Evolutionary conservation across 257 asterid species (phyloP), one percentile per base, ranked within the genome.

Genomic region (Linaria vulgaris): DNA sequence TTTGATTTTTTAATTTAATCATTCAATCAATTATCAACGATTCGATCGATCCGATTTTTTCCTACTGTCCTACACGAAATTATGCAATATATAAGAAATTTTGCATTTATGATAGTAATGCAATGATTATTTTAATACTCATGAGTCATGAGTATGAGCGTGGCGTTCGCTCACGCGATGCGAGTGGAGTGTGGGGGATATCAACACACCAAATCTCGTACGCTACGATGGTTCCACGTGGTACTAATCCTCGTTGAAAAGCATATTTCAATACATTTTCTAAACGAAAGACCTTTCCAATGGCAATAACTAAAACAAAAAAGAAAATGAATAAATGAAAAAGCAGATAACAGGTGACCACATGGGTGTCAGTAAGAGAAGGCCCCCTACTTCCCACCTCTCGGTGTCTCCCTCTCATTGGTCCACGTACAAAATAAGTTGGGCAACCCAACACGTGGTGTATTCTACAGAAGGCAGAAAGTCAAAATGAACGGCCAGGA

Each of bases 221-320:
- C 55, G 6, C 74, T 73, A 74, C 58, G 83, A 87, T 79, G 74
- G 25, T 57, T 86, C 90, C 96, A 88, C 94, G 89, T 83, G 86
- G 62, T 82, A 66, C 12, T 17, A 59, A 74, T 69, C 74, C 77
- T 68, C 74, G 67, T 65, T 39, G 43, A 72, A 67, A 63, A 25
- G 12, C 51, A 47, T 24, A 46, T 8, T 16, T 9, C 15, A 11
- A 38, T 67, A 41, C 45, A 56, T 67, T 69, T 7, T 25, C 41
- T 13, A 43, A 13, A 49, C 54, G 19, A 5, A 34, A 14, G 46
- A 30, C 23, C 46, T 12, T 12, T 21, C 1, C 21, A 61, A 51
- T 24, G 19, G 53, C 7, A 62, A 41, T 19, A 38, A 53, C 0
- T n/a, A 59, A 37, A 56, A 71, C n/a, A 27, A 56, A 21, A 12